Base-by-base conservation (phyloP, 2,329 filamentous ascomycete genomes). In the Neofusicoccum kwambonambiense region DNA sequence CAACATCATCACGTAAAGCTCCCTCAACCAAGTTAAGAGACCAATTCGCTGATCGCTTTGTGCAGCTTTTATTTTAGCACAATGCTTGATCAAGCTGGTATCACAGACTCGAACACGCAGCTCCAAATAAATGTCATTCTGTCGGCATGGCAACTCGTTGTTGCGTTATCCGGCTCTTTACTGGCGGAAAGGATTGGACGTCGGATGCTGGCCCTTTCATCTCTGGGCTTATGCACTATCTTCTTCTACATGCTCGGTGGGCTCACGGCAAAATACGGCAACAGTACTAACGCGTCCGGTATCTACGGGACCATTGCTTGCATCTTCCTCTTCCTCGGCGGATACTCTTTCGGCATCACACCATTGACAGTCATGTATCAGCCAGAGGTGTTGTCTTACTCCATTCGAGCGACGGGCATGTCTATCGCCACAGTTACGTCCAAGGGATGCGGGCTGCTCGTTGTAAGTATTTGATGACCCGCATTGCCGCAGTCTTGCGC, bases 21-120 rank as follows among this genome's bases (percentile, higher is more conserved):
- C 19, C 19, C 45, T 27, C 19, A 3, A 17, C 9, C 45, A 3
- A 13, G 1, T 3, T 5, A 3, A 13, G 17, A 49, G 22, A 31
- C 3, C 22, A 13, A 15, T 9, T 22, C 2, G 9, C 22, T 49
- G 11, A 49, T 1, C 19, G 7, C 2, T 31, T 31, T 31, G 19
- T 31, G 12, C 6, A 49, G 45, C 4, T 49, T 65, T 66, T 81
- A 80, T 68, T 75, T 82, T 4, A 78, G 79, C 1, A 67, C 70
- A 1, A 78, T 81, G 69, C 76, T 84, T 0, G 73, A 76, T 54
- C 79, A 77, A 13, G 82, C 82, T 2, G 83, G 82, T 1, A 79
- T 85, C 42, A 80, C 76, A 1, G 72, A 80, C 65, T 69, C 74
- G 0, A 75, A 73, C 5, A 74, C 77, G 2, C 82, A 84, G 65